Evolutionary conservation across 2,329 filamentous ascomycete species (phyloP).

Genomic region (Monosporascus sp.): DNA sequence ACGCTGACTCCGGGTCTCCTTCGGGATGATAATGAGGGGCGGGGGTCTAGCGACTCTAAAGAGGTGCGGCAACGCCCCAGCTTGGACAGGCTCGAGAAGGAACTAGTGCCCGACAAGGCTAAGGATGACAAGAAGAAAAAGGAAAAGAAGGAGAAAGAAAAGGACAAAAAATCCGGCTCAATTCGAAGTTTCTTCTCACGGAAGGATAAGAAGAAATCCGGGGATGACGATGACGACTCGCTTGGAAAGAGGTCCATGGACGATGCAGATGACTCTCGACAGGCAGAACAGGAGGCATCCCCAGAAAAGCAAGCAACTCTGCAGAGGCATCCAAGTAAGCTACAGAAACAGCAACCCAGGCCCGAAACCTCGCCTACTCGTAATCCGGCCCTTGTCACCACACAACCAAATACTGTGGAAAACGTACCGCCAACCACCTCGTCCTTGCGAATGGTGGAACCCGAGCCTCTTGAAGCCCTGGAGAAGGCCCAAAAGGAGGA

Average conservation of each 20-base stretch:
- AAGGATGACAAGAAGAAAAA: constrained; percentile 65
- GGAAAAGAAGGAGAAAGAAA: constrained; percentile 50
- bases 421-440: constrained; percentile 45
- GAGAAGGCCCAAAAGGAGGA: constrained; percentile 33
- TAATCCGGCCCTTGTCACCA: constrained; percentile 28
- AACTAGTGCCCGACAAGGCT: constrained; percentile 39
- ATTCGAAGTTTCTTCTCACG: constrained; percentile 58
- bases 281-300: constrained; percentile 40
- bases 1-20: constrained; percentile 90
- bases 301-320: constrained; percentile 38
- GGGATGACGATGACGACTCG: constrained; percentile 55
- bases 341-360: constrained; percentile 62
- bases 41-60: constrained; percentile 38
- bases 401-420: constrained; percentile 44
- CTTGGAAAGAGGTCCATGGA: constrained; percentile 61
- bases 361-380: constrained; percentile 42
- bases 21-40: constrained; percentile 64
- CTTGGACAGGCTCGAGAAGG: constrained; percentile 59
- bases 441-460: constrained; percentile 55
- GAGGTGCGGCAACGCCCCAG: constrained; percentile 51
- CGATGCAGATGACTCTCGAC: constrained; percentile 38
- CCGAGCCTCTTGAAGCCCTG: constrained; percentile 38
- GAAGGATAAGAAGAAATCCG: constrained; percentile 54
- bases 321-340: constrained; percentile 59
- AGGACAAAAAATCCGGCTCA: constrained; percentile 38